Evolutionary conservation across 164 flowering plant genomes (phyloP), one percentile per base, ranked within the genome.

Genomic region (Warburgia ugandensis): DNA sequence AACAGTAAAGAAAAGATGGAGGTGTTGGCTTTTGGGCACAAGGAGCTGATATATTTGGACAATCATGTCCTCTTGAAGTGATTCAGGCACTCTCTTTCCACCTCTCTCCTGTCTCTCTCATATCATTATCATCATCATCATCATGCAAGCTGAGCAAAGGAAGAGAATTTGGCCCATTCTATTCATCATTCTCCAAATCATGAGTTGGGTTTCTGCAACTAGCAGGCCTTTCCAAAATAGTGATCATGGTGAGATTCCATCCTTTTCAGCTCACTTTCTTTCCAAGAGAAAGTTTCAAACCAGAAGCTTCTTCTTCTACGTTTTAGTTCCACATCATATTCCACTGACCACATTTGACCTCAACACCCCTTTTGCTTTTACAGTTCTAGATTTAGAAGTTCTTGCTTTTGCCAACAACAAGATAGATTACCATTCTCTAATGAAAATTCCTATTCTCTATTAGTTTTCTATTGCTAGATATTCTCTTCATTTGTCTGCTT

Each of bases 151-250:
- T 29, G 50, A 25, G 13, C 40, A 55, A 23, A 56, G 50, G 64
- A 42, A 55, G 36, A 38, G 33, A 29, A 3, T 45, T 9, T 54
- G 48, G 48, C 8, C 16, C 49, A 1, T 52, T 29, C 35, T 53
- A 12, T 26, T 58, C 55, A 36, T 27, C 22, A 14, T 36, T 41
- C 30, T 60, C 37, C 62, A 51, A 29, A 50, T 61, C 42, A 43
- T 46, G 58, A 25, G 45, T 37, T 68, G 52, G 59, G 64, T 46
- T 50, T 55, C 54, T 47, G 64, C 54, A 26, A 27, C 64, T 50
- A 63, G 59, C 30, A 68, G 67, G 39, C 54, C 42, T 41, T 45
- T 46, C 19, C 45, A 57, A 41, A 13, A 33, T 40, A 48, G 30
- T 45, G 55, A 6, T 39, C 67, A 16, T 58, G 71, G 64, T 67